Base-by-base conservation (phyloP, 306 rosid genomes). In the Quercus cerris region DNA sequence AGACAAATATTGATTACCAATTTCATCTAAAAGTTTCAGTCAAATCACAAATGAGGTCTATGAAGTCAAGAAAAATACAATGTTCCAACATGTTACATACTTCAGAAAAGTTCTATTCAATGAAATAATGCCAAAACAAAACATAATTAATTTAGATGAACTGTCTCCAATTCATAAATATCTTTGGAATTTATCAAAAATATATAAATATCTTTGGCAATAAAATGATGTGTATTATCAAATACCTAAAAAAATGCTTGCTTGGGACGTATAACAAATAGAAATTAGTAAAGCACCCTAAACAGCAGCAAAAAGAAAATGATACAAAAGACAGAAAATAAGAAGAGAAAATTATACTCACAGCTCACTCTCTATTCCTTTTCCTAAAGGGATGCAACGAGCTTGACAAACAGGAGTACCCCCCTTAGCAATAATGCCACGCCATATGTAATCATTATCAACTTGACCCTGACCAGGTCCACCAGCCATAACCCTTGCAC, bases 391-490 rank as follows among this genome's bases (percentile, higher is more conserved):
- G 59, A 96, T 88, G 75, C 98, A 96, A 72, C 99, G 91, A 71
- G 98, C 98, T 74, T 86, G 94, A 75, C 99, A 96, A 84, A 96
- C 98, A 72, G 94, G 94, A 9, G 99, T 93, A 78, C 99, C 99
- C 20, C 99, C 99, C 86, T 96, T 96, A 33, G 99, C 98, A 82
- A 96, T 88, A 59, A 92, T 75, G 38, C 99, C 99, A 33, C 94
- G 97, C 99, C 99, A 93, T 63, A 92, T 85, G 81, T 81, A 88
- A 91, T 96, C 99, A 80, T 56, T 52, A 74, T 93, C 96, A 71
- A 86, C 81, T 77, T 84, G 93, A 74, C 38, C 85, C 44, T 84
- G 79, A 78, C 85, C 80, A 70, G 78, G 89, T 63, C 85, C 94
- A 70, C 93, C 91, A 46, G 82, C 79, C 23, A 86, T 67, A 33